Percentiles rank a stretch among this genome's conserved stretches.
Evolutionary conservation across 768 basidiomycete genomes (phyloP).

Genomic region (Mycena belliarum): DNA sequence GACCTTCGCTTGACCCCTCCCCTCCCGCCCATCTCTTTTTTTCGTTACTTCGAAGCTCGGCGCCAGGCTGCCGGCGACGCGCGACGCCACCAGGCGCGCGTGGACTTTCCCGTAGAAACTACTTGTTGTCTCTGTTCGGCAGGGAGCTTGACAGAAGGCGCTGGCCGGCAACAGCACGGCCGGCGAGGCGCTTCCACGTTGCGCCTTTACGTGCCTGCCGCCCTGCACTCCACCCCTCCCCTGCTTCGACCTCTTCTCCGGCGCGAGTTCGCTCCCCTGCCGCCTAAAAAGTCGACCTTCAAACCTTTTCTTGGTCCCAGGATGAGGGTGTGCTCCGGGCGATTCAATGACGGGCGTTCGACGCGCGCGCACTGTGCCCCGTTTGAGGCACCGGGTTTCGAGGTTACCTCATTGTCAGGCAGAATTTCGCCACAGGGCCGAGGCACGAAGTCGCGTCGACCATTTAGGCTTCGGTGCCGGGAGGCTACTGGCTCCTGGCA

Average conservation of each 20-base stretch:
- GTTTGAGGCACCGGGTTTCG: no score
- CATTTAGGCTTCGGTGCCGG: conserved; percentile 10
- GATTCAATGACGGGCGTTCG: no score
- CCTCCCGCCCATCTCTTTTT: no score
- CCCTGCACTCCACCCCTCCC: no score
- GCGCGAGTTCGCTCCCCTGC: conserved; percentile 5
- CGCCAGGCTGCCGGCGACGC: no score
- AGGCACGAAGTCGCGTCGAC: background rate
- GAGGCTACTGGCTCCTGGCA: no score
- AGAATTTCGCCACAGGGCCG: no score
- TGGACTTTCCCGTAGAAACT: conserved; percentile 7
- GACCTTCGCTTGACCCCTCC: background rate
- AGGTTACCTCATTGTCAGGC: no score
- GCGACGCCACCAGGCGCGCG: conserved; percentile 2
- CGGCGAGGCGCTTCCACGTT: conserved; percentile 7
- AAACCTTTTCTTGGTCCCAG: background rate
- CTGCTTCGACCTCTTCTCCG: conserved; percentile 9
- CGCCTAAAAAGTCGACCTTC: background rate
- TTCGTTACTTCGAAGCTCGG: no score
- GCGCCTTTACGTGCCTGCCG: conserved; percentile 13
- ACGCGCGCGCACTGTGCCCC: no score
- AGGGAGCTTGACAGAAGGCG: background rate
- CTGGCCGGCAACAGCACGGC: conserved; percentile 6
- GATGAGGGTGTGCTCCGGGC: no score
- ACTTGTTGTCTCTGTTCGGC: conserved; percentile 11